A percentile compares a stretch with the other conserved stretches of the same genome.
Evolutionary conservation across 345 rosid species (phyloP).

Genomic region (Balakata baccata): DNA sequence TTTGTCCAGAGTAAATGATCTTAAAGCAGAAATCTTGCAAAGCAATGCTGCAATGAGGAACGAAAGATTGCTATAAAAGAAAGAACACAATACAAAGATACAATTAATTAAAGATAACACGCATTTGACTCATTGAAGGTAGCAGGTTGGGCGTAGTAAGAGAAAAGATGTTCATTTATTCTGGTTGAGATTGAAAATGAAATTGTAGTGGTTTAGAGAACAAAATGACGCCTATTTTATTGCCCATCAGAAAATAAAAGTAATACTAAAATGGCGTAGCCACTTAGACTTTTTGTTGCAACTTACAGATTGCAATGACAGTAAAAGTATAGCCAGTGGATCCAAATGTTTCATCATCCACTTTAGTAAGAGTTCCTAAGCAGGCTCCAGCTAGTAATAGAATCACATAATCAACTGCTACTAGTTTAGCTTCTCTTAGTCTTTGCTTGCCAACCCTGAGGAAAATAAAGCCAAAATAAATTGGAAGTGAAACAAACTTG

Average conservation of each 20-base stretch:
- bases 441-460: constrained; percentile 76
- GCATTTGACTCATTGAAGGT: not conserved
- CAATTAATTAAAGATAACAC: no score
- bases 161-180: not conserved
- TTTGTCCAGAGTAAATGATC: constrained; percentile 73
- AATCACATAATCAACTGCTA: constrained; percentile 63
- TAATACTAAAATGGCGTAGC: not conserved
- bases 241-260: not conserved
- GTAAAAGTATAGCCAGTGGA: constrained; percentile 74
- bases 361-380: constrained; percentile 81
- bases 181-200: not conserved
- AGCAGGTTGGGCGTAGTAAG: not conserved
- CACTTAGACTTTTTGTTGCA: not conserved
- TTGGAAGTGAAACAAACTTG: not conserved
- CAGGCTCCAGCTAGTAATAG: constrained; percentile 84
- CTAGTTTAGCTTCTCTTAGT: constrained; percentile 72
- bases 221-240: not conserved
- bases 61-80: not conserved
- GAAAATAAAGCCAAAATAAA: not conserved
- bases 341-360: constrained; percentile 70
- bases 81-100: not conserved
- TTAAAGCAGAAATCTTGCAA: constrained; percentile 71
- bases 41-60: constrained; percentile 60
- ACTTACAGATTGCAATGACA: constrained; percentile 87
- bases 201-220: not conserved